A percentile compares a stretch with the other conserved stretches of the same genome.
Evolutionary conservation across 1,139 yeast species (phyloP).

Genomic region (Nakaseomyces uthaithaninus): DNA sequence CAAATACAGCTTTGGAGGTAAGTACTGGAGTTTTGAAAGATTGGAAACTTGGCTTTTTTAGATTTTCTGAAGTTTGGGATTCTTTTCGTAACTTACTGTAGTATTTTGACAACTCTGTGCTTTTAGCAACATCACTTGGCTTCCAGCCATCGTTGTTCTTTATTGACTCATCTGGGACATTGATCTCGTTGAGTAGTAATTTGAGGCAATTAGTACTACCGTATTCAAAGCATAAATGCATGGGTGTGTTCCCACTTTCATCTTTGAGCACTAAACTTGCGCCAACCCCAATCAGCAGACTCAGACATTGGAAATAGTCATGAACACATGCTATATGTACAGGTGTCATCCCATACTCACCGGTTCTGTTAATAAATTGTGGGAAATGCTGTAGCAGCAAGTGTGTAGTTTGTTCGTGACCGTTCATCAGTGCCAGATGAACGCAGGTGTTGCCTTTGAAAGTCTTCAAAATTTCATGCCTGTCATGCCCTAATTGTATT

Average conservation of each 20-base stretch:
- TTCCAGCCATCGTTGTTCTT: conserved; percentile 60
- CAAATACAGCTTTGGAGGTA: conserved; percentile 22
- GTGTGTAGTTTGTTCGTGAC: conserved; percentile 75
- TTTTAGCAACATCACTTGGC: conserved; percentile 52
- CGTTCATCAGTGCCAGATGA: conserved; percentile 62
- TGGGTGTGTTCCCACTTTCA: conserved; percentile 60
- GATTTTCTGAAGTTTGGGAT: conserved; percentile 10
- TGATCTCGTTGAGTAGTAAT: conserved; percentile 42
- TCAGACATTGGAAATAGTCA: conserved; percentile 65
- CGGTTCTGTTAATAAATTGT: conserved; percentile 53
- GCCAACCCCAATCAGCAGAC: conserved; percentile 67
- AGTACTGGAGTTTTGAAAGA: conserved; percentile 20
- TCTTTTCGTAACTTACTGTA: conserved; percentile 26
- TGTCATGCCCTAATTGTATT: conserved; percentile 45
- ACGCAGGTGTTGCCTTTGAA: conserved; percentile 67
- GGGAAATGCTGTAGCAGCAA: conserved; percentile 76
- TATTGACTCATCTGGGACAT: conserved; percentile 35
- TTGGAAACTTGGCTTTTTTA: conserved; percentile 17
- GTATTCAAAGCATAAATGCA: conserved; percentile 74
- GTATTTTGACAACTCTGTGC: conserved; percentile 39
- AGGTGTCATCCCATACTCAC: conserved; percentile 54
- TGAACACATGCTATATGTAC: conserved; percentile 62
- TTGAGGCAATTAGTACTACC: conserved; percentile 62
- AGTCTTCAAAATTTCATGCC: conserved; percentile 42
- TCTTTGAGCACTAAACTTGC: conserved; percentile 62